phyloP scores from a whole-genome alignment of 306 rosid genomes.

The Phaseolus lunatus region DNA sequence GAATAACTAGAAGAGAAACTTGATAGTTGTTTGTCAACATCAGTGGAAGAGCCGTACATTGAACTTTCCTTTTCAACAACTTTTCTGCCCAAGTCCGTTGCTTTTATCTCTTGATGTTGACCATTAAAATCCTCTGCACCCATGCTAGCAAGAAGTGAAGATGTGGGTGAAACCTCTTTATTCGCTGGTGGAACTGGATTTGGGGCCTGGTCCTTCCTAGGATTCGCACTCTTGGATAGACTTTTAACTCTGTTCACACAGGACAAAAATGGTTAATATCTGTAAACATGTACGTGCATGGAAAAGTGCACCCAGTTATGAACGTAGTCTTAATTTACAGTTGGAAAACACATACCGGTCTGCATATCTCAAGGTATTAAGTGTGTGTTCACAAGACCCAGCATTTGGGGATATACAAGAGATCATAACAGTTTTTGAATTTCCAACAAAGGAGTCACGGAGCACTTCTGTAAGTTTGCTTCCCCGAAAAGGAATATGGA shows the following conservation, averaged over 20 bases:
- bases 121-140: slow-evolving; percentile 63
- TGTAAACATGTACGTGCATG: slow-evolving; percentile 3
- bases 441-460: slow-evolving; percentile 97
- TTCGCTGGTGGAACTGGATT: slow-evolving; percentile 54
- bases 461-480: slow-evolving; percentile 99
- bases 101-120: slow-evolving; percentile 72
- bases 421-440: slow-evolving; percentile 96
- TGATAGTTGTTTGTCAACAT: slow-evolving; percentile 66
- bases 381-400: slow-evolving; percentile 95
- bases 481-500: slow-evolving; percentile 98
- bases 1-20: slow-evolving; percentile 55
- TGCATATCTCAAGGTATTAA: slow-evolving; percentile 97
- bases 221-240: slow-evolving; percentile 88
- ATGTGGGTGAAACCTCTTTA: slow-evolving; percentile 70
- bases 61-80: slow-evolving; percentile 67
- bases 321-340: slow-evolving; percentile 34
- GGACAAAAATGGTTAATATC: slow-evolving; percentile 42
- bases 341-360: slow-evolving; percentile 69
- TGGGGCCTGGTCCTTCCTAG: slow-evolving; percentile 78
- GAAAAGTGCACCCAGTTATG: slow-evolving; percentile 15
- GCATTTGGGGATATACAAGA: slow-evolving; percentile 99
- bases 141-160: slow-evolving; percentile 59
- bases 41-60: slow-evolving; percentile 62
- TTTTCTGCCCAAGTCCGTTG: slow-evolving; percentile 64
- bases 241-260: slow-evolving; percentile 84